These are phyloP conservation scores for Paecilomyces variotii DNA, from an alignment of 2,329 filamentous ascomycete species.

Conservation along the genomic window DNA sequence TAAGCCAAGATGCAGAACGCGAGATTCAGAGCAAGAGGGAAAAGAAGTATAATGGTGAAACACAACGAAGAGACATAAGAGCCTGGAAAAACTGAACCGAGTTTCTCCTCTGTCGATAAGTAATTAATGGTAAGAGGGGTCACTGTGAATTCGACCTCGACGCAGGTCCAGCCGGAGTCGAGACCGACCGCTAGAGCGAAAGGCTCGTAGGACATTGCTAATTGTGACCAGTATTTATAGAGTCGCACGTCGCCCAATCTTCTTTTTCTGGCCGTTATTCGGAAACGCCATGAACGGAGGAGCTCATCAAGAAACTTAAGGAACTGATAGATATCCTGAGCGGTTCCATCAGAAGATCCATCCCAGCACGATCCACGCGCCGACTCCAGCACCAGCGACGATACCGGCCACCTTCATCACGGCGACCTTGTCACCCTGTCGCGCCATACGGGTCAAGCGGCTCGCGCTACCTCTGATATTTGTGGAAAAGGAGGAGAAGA, in stretches of 20 bases:
- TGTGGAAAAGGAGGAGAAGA: constrained; percentile 79
- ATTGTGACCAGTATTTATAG: neutral
- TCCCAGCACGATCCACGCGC: constrained; percentile 65
- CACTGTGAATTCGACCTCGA: neutral
- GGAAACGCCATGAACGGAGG: neutral
- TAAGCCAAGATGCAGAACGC: neutral
- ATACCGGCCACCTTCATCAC: constrained; percentile 85
- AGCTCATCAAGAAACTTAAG: neutral
- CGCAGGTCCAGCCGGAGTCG: neutral
- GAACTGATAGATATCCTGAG: neutral
- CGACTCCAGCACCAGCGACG: constrained; percentile 61
- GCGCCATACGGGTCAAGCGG: constrained; percentile 82
- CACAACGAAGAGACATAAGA: neutral
- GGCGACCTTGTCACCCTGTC: constrained; percentile 80
- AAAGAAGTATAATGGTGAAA: neutral
- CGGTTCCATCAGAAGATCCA: constrained; percentile 45
- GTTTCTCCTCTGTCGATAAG: neutral
- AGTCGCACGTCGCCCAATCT: too few species aligned
- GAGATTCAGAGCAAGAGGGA: neutral
- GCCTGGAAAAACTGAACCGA: neutral
- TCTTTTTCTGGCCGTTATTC: neutral
- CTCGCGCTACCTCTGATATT: constrained; percentile 76
- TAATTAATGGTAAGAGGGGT: neutral
- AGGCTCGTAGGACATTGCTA: neutral
- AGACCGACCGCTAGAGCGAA: neutral